Evolutionary conservation across 2,329 filamentous ascomycete genomes (phyloP).

Genomic region (Tolypocladium capitatum): DNA sequence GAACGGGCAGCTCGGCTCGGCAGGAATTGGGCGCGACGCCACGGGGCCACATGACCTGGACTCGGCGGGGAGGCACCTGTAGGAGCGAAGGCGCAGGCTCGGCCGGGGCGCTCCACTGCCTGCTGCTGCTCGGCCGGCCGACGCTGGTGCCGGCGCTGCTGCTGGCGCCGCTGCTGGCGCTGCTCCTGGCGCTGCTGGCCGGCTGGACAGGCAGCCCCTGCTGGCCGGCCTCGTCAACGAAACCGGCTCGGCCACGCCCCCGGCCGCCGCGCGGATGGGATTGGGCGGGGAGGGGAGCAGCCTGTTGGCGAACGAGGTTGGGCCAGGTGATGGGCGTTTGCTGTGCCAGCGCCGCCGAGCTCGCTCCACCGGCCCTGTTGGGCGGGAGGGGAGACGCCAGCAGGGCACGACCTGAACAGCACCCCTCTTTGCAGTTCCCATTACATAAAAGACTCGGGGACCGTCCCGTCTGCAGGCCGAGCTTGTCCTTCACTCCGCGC

Average conservation of each 20-base stretch:
- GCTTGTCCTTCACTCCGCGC: not conserved
- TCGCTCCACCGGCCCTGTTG: not conserved
- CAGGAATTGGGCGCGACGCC: not conserved
- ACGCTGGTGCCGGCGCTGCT: too few species aligned
- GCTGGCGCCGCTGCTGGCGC: too few species aligned
- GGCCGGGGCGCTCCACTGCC: too few species aligned
- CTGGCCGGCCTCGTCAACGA: too few species aligned
- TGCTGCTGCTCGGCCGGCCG: too few species aligned
- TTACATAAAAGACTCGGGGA: constrained; percentile 25
- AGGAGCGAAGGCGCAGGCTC: too few species aligned
- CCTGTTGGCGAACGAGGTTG: not conserved
- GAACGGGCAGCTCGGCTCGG: not conserved
- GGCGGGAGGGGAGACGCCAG: constrained; percentile 3
- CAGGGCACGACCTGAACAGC: not conserved
- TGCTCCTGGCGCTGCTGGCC: too few species aligned
- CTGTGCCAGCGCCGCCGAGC: not conserved
- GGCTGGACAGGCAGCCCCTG: too few species aligned
- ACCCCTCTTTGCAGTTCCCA: constrained; percentile 20
- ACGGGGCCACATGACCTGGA: not conserved
- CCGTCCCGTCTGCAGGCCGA: constrained; percentile 11
- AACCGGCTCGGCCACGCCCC: not conserved
- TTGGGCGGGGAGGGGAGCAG: not conserved
- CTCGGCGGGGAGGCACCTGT: too few species aligned
- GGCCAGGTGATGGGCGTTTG: not conserved
- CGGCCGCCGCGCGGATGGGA: not conserved